Percentiles rank a stretch among this genome's conserved stretches.
Conservation (phyloP, 371 early-diverging fungal species). For the Dentiscutata heterogama region DNA sequence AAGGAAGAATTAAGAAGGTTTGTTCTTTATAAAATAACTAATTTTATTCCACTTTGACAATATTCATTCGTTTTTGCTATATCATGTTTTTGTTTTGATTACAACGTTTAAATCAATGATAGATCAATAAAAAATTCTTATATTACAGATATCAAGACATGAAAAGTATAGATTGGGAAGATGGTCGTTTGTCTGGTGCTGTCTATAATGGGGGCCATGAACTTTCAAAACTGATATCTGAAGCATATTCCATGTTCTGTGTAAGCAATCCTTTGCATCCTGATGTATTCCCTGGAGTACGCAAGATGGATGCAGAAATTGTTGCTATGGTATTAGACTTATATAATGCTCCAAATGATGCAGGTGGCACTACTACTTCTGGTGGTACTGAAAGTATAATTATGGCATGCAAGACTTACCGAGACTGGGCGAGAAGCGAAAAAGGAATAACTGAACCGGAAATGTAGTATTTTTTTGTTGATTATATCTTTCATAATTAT, state of each 20-base stretch:
- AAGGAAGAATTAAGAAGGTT: constrained; percentile 67
- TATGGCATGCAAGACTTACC: constrained; percentile 93
- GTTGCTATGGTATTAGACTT: constrained; percentile 90
- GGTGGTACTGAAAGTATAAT: constrained; percentile 96
- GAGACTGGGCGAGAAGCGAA: constrained; percentile 76
- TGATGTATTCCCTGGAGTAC: constrained; percentile 95
- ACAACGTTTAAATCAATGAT: background rate
- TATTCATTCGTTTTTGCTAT: background rate
- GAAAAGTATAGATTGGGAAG: constrained; percentile 78
- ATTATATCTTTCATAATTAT: background rate
- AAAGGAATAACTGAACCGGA: constrained; percentile 90
- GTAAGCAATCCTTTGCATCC: constrained; percentile 95
- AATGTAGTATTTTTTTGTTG: constrained; percentile 67
- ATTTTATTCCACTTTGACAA: background rate
- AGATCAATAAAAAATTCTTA: background rate
- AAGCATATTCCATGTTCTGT: constrained; percentile 89
- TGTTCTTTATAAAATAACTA: background rate
- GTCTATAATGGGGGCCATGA: constrained; percentile 93
- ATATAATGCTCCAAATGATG: constrained; percentile 83
- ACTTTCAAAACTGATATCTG: constrained; percentile 74
- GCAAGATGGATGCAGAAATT: constrained; percentile 95
- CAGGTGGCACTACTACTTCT: constrained; percentile 87
- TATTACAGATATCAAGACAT: constrained; percentile 57
- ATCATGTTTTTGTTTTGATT: background rate
- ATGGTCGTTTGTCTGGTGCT: constrained; percentile 90